Conservation (phyloP, 768 basidiomycete genomes). For the Hygrophorus pudorinus region DNA sequence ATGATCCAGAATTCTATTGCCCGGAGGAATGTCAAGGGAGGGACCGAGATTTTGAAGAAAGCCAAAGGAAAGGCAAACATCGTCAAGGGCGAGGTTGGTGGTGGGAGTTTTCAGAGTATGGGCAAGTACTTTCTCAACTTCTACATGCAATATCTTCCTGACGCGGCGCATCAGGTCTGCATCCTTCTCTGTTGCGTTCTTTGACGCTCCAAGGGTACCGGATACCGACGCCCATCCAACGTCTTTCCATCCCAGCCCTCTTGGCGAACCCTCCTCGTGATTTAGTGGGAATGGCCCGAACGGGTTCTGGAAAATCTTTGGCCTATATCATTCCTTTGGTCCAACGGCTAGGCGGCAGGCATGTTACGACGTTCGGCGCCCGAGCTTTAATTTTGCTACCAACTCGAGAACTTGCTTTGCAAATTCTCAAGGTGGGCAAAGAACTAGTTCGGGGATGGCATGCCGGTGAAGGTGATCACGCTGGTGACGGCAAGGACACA, state of each 20-base stretch:
- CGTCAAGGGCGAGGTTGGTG: conserved; percentile 71
- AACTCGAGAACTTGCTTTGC: conserved; percentile 87
- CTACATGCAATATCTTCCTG: conserved; percentile 1
- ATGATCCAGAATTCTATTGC: conserved; percentile 62
- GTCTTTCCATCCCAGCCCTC: conserved; percentile 77
- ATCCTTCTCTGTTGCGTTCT: conserved; percentile 74
- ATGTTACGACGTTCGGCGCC: conserved; percentile 72
- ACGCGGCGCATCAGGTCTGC: conserved; percentile 46
- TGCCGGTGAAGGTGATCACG: conserved; percentile 50
- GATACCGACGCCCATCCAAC: conserved; percentile 93
- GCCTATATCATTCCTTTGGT: conserved; percentile 92
- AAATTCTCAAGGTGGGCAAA: conserved; percentile 91
- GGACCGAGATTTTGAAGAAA: conserved; percentile 69
- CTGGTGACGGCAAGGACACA: conserved; percentile 58
- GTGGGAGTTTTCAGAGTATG: conserved; percentile 96
- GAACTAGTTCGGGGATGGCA: conserved; percentile 82
- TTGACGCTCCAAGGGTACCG: conserved; percentile 89
- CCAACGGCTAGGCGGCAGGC: conserved; percentile 74
- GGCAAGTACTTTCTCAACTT: conserved; percentile 36
- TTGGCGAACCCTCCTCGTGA: conserved; percentile 80
- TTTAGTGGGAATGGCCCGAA: conserved; percentile 96
- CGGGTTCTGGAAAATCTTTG: conserved; percentile 95
- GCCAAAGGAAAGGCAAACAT: conserved; percentile 64
- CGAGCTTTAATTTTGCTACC: conserved; percentile 86
- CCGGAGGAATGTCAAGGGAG: conserved; percentile 65